A percentile compares a stretch with the other conserved stretches of the same genome.
These are phyloP conservation scores for Leavenworthia alabamica DNA, from an alignment of 345 rosid genomes.

Conservation along the genomic window DNA sequence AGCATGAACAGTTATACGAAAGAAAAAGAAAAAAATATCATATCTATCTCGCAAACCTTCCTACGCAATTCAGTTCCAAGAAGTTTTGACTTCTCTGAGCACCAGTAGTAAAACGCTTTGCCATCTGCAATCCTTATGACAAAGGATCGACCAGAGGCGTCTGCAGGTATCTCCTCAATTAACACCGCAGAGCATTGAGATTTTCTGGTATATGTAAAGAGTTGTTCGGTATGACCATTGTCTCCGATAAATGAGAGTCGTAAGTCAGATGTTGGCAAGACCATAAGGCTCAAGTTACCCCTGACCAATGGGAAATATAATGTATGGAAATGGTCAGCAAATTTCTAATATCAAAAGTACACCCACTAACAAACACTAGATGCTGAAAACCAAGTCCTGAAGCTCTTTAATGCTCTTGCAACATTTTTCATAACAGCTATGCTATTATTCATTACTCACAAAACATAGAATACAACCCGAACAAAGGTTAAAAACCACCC, in stretches of 20 bases:
- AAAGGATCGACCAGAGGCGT: constrained; percentile 85
- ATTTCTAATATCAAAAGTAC: neutral
- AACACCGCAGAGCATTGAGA: constrained; percentile 42
- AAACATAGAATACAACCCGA: neutral
- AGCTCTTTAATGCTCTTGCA: neutral
- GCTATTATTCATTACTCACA: neutral
- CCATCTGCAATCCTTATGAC: constrained; percentile 49
- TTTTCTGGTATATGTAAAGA: constrained; percentile 52
- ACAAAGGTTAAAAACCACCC: neutral
- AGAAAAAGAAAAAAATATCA: neutral
- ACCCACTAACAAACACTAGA: neutral
- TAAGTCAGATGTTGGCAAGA: constrained; percentile 82
- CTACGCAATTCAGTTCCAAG: constrained; percentile 73
- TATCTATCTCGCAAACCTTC: constrained; percentile 49
- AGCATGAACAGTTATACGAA: neutral
- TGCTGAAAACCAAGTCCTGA: constrained; percentile 5
- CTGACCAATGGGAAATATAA: constrained; percentile 36
- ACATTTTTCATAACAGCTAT: neutral
- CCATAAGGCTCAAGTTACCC: constrained; percentile 70
- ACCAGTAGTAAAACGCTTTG: constrained; percentile 68
- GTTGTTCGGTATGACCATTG: constrained; percentile 63
- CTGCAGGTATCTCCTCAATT: constrained; percentile 59
- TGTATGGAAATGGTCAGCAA: neutral
- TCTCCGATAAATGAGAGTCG: constrained; percentile 78
- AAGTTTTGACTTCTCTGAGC: constrained; percentile 88